Conservation (phyloP, 2,329 filamentous ascomycete species). For the Hortaea werneckii region DNA sequence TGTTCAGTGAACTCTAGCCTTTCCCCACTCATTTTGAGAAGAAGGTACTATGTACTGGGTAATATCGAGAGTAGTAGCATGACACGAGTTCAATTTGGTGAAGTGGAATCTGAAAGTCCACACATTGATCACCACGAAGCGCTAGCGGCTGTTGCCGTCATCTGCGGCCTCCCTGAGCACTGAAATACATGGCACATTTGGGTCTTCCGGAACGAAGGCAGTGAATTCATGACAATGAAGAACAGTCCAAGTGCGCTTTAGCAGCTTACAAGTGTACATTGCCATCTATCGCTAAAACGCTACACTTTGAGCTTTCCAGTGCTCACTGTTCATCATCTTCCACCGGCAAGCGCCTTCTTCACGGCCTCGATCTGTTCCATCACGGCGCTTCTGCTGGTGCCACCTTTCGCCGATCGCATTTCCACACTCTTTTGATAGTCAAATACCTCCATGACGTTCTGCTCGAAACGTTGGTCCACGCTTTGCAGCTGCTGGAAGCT, state of each 20-base stretch:
- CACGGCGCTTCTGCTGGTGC: constrained; percentile 62
- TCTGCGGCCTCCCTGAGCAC: no score
- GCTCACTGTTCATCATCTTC: not conserved
- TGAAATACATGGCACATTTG: no score
- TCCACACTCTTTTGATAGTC: constrained; percentile 79
- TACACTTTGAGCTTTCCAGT: not conserved
- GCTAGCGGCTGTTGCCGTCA: no score
- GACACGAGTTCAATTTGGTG: no score
- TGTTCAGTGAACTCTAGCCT: constrained; percentile 25
- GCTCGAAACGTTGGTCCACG: constrained; percentile 59
- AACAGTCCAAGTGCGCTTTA: no score
- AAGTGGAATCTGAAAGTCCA: no score
- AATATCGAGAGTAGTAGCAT: no score
- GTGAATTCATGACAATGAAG: no score
- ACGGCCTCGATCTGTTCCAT: constrained; percentile 51
- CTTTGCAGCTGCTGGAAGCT: constrained; percentile 55
- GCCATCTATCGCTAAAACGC: not conserved
- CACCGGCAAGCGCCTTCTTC: constrained; percentile 30
- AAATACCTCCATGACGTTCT: constrained; percentile 61
- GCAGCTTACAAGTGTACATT: no score
- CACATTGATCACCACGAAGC: no score
- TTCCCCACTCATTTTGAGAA: not conserved
- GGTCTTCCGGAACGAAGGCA: no score
- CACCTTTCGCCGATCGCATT: constrained; percentile 64
- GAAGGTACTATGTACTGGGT: no score